Base-by-base conservation (phyloP, 2,329 filamentous ascomycete species). In the Fusarium mangiferae region DNA sequence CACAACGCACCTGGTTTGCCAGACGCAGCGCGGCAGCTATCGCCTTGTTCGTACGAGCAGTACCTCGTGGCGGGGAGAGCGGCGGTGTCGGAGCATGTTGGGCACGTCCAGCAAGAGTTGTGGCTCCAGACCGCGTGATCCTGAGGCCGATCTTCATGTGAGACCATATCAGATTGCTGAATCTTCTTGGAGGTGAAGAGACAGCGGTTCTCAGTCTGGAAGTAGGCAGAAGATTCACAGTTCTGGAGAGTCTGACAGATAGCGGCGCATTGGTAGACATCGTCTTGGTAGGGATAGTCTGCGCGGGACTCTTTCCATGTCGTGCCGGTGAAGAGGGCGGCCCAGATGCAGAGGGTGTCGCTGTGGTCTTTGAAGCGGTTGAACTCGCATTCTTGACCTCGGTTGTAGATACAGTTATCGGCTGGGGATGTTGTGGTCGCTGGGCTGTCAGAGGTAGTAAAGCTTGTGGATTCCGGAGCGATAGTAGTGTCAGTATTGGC, bases 361-460 rank as follows among this genome's bases (percentile, higher is more conserved):
- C 33, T 24, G 13, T 60, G 61, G 14, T 66, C 30, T 24, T 41
- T 68, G 49, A 56, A 68, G 9, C 54, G 46, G 10, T 61, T 41
- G 28, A 70, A 71, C 30, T 70, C 61, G 26, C 68, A 71, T 1
- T 24, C 6, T 30, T 72, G 56, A 7, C 67, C 69, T 3, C 59
- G 62, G 33, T 45, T 35, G 45, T 66, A 72, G 5, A 38, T 7
- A n/a, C 69, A 72, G 2, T 18, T 7, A 3, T 59, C 48, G 14
- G 48, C 46, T 15, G 56, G 33, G 1, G 36, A 22, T 5, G 45
- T 55, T 1, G 61, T 55, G 9, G 55, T 30, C 6, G 39, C 20
- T 1, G 36, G 22, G 7, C 26, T 41, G 0, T 36, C 9, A 14
- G 62, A 62, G 3, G 62, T 65, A 7, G n/a, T 12, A 1, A 65